phyloP scores from a whole-genome alignment of 345 rosid genomes.

The Firmiana major region DNA sequence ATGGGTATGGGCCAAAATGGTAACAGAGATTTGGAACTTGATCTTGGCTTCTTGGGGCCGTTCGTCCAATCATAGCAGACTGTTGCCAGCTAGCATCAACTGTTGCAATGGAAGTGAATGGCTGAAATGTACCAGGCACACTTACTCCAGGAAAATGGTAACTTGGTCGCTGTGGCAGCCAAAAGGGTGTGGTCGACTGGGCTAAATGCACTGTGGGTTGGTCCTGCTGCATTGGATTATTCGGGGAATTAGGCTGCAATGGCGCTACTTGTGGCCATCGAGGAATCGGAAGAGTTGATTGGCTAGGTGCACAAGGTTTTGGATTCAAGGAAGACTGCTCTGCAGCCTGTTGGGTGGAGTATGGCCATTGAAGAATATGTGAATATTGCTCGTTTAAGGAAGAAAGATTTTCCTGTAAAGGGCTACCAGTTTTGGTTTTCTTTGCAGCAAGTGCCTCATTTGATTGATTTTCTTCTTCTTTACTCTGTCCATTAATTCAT shows the following conservation, averaged over 20 bases:
- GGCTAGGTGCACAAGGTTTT: constrained; percentile 13
- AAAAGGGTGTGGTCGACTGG: constrained; percentile 24
- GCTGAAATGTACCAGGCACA: constrained; percentile 22
- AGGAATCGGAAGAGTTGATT: background rate
- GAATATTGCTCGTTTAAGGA: constrained; percentile 24
- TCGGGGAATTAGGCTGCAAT: constrained; percentile 11
- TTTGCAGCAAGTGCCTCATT: constrained; percentile 13
- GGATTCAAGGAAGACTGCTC: constrained; percentile 24
- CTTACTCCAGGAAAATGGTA: constrained; percentile 21
- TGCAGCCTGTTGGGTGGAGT: constrained; percentile 9
- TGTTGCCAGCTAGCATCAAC: constrained; percentile 23
- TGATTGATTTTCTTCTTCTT: constrained; percentile 22
- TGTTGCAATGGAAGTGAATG: constrained; percentile 20
- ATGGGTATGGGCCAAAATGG: constrained; percentile 26
- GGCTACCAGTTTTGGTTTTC: constrained; percentile 17
- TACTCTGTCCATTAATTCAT: constrained; percentile 23
- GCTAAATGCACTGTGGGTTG: constrained; percentile 15
- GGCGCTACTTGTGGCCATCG: constrained; percentile 20
- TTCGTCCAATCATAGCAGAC: constrained; percentile 21
- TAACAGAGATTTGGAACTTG: constrained; percentile 28
- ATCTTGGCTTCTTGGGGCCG: constrained; percentile 22
- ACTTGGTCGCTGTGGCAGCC: constrained; percentile 27
- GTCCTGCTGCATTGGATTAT: constrained; percentile 18
- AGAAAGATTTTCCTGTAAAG: constrained; percentile 18
- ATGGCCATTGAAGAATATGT: constrained; percentile 24